phyloP scores from a whole-genome alignment of 306 rosid genomes.

The Medicago ruthenica region DNA sequence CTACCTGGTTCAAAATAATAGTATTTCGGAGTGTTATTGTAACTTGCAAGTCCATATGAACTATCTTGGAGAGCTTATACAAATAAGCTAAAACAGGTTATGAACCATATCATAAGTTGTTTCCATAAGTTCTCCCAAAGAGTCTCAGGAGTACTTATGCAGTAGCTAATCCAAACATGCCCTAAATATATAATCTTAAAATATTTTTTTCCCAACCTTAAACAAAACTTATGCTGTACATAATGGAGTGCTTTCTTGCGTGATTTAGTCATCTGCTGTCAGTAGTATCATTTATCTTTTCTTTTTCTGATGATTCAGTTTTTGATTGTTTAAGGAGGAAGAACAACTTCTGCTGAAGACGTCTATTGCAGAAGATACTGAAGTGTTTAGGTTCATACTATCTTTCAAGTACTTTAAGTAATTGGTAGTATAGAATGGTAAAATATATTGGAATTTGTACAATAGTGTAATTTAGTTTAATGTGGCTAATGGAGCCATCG shows the following conservation, averaged over 20 bases:
- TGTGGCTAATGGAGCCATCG: neutral
- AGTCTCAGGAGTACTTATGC: too few relatives aligned
- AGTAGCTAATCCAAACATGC: too few relatives aligned
- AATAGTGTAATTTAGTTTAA: constrained; percentile 12
- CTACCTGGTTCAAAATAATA: too few relatives aligned
- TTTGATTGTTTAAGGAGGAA: constrained; percentile 17
- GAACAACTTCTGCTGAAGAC: neutral
- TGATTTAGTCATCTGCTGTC: neutral
- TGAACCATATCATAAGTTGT: neutral
- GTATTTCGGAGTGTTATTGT: too few relatives aligned
- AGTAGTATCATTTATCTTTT: neutral
- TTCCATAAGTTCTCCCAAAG: too few relatives aligned
- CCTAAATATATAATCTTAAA: neutral
- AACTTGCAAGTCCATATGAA: too few relatives aligned
- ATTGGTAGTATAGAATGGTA: neutral
- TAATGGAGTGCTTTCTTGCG: neutral
- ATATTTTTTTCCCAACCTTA: neutral
- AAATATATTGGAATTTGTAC: constrained; percentile 4
- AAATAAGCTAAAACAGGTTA: too few relatives aligned
- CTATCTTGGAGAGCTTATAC: too few relatives aligned
- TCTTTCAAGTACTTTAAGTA: neutral
- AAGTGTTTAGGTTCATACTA: neutral
- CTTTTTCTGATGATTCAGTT: constrained; percentile 11
- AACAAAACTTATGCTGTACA: neutral
- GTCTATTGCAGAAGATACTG: constrained; percentile 10